These are phyloP conservation scores for Coix lacrymajobi DNA, from an alignment of 176 grass and related monocot species.

Conservation along the genomic window DNA sequence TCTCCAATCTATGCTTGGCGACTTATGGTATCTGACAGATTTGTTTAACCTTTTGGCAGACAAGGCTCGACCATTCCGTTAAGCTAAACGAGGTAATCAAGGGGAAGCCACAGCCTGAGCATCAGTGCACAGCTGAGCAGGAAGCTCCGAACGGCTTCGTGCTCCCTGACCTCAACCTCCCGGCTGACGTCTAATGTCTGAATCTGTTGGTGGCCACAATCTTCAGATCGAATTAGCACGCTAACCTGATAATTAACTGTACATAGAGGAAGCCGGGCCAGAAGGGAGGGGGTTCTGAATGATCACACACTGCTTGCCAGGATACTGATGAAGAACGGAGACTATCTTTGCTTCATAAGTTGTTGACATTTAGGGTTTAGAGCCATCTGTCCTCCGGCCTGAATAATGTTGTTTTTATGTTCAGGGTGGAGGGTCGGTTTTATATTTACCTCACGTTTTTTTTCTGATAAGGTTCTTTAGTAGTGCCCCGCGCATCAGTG, in stretches of 20 bases:
- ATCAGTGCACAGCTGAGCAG: neutral
- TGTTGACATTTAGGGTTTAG: conserved; percentile 20
- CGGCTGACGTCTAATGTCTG: neutral
- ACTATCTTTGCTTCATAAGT: conserved; percentile 5
- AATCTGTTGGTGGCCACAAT: neutral
- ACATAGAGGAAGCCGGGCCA: conserved; percentile 13
- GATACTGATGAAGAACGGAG: neutral
- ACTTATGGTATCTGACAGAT: neutral
- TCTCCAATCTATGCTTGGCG: neutral
- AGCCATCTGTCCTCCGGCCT: neutral
- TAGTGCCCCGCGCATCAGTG: neutral
- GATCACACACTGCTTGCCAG: neutral
- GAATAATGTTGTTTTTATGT: neutral
- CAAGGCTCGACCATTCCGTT: conserved; percentile 6
- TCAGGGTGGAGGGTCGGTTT: neutral
- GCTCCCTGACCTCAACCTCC: conserved; percentile 53
- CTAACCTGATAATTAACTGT: conserved; percentile 40
- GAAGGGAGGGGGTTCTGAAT: neutral
- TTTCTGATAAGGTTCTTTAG: conserved; percentile 19
- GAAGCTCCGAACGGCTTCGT: neutral
- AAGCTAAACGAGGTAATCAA: neutral
- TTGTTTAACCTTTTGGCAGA: conserved; percentile 1
- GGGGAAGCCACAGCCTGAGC: neutral
- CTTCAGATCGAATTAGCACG: neutral
- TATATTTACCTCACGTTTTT: neutral